Evolutionary conservation across 2,329 filamentous ascomycete species (phyloP), one percentile per base, ranked within the genome.

Genomic region (Sarocladium brachiariae): DNA sequence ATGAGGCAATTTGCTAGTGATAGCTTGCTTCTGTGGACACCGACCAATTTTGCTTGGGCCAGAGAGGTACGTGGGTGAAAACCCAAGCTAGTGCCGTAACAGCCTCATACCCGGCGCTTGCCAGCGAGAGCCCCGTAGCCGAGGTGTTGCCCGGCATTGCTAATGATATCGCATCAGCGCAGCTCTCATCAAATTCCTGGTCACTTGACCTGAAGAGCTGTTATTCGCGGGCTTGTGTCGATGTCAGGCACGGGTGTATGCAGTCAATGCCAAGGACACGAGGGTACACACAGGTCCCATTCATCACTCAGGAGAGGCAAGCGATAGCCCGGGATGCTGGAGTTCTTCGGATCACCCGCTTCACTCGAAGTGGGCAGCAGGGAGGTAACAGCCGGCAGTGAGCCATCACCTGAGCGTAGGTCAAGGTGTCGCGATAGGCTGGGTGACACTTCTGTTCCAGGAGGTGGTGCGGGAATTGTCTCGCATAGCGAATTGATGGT

Each of bases 111-210:
- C 35, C 18, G 35, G 18, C 35, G 39, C 39, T 45, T 45, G 39
- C 39, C 39, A 45, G 39, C 16, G 34, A 37, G 41, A 23, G 45
- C 25, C 16, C 45, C 45, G 34, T 48, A 48, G 18, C 45, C 45
- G 45, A 48, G 45, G 45, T 34, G 21, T 30, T 21, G 45, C n/a
- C 39, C 39, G 39, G 39, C 39, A 45, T 27, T 45, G 16, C 37
- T 41, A 8, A n/a, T 45, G n/a, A 8, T 6, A 14, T 13, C 18
- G 37, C 37, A 41, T 41, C 37, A 41, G 37, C 35, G 39, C 10
- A 45, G 21, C 19, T 10, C 10, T 5, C 21, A n/a, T 13, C 24
- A 39, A 41, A 31, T 21, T 25, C 41, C 45, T 33, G n/a, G 45
- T 48, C 45, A 48, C 45, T 48, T 48, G 45, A 48, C 45, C 24